phyloP scores from a whole-genome alignment of 495 filamentous ascomycete species.

The Penicillium samsonianum region DNA sequence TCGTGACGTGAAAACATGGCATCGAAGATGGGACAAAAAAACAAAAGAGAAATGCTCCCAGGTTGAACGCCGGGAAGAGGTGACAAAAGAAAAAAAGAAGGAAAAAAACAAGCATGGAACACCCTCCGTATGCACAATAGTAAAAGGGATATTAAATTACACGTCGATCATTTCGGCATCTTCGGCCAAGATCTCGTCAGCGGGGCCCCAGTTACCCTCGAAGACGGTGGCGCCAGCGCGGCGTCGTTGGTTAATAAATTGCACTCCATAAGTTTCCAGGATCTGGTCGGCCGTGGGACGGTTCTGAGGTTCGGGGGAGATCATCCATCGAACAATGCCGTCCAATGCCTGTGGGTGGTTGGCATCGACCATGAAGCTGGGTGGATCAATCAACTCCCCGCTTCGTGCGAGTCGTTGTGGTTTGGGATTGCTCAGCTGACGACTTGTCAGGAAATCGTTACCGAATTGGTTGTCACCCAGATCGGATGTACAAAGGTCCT shows the following conservation, averaged over 20 bases:
- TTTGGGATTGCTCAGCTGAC: constrained; percentile 30
- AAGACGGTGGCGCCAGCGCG: constrained; percentile 86
- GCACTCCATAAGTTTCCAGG: constrained; percentile 63
- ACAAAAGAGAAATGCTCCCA: constrained; percentile 20
- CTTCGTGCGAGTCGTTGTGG: constrained; percentile 43
- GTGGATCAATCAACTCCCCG: constrained; percentile 73
- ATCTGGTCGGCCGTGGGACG: constrained; percentile 76
- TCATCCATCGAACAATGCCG: constrained; percentile 85
- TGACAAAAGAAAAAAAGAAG: constrained; percentile 42
- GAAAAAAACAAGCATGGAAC: constrained; percentile 32
- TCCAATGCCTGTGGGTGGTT: constrained; percentile 72
- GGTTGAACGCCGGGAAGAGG: constrained; percentile 34
- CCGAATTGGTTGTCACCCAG: constrained; percentile 48
- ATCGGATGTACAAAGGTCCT: constrained; percentile 54
- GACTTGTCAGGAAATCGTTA: constrained; percentile 33
- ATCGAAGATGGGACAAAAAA: constrained; percentile 24
- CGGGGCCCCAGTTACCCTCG: constrained; percentile 94
- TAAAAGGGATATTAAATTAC: constrained; percentile 42
- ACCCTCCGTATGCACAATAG: constrained; percentile 45
- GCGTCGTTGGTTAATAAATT: constrained; percentile 73
- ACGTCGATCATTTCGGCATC: constrained; percentile 77
- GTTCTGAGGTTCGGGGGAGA: constrained; percentile 67
- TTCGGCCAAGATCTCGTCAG: constrained; percentile 67
- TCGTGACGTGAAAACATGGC: constrained; percentile 28
- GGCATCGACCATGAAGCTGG: constrained; percentile 80